Conservation (phyloP, 2,329 filamentous ascomycete species). For the Hymenoscyphus albidus region DNA sequence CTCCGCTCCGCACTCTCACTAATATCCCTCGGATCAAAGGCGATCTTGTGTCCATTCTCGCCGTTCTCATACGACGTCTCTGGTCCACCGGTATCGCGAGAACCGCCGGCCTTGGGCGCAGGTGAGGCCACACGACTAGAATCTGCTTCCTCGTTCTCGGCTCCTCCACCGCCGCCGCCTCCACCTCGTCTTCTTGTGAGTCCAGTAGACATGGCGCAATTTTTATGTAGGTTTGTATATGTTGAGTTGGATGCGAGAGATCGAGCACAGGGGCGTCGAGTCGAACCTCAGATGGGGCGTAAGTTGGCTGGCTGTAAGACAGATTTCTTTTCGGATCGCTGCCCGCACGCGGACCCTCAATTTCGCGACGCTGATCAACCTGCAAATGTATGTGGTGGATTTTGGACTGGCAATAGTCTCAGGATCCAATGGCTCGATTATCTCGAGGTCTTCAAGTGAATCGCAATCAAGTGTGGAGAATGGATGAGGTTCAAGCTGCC, state of each 20-base stretch:
- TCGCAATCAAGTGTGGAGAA: slow-evolving; percentile 1
- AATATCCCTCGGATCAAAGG: slow-evolving; percentile 94
- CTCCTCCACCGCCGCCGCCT: slow-evolving; percentile 60
- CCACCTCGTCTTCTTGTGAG: slow-evolving; percentile 65
- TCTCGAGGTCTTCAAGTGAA: not conserved
- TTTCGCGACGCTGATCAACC: not conserved
- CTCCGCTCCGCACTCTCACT: slow-evolving; percentile 92
- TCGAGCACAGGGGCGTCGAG: slow-evolving; percentile 25
- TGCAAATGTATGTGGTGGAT: not conserved
- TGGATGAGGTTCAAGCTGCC: not conserved
- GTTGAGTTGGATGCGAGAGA: slow-evolving; percentile 19
- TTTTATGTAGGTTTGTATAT: slow-evolving; percentile 16
- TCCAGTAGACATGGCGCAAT: slow-evolving; percentile 45
- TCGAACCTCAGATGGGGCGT: slow-evolving; percentile 18
- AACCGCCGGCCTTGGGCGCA: slow-evolving; percentile 57
- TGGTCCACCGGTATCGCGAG: slow-evolving; percentile 53
- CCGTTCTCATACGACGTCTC: slow-evolving; percentile 86
- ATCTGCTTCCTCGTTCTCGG: slow-evolving; percentile 59
- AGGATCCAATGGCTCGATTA: not conserved
- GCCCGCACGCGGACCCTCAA: slow-evolving; percentile 20
- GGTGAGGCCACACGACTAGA: slow-evolving; percentile 64
- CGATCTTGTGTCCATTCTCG: slow-evolving; percentile 98
- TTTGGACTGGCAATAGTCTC: not conserved
- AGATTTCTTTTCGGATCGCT: slow-evolving; percentile 21
- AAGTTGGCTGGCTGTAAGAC: slow-evolving; percentile 20